A percentile compares a stretch with the other conserved stretches of the same genome.
Conservation (phyloP, 1,284 basidiomycete species). For the Ceratobasidium sp. region DNA sequence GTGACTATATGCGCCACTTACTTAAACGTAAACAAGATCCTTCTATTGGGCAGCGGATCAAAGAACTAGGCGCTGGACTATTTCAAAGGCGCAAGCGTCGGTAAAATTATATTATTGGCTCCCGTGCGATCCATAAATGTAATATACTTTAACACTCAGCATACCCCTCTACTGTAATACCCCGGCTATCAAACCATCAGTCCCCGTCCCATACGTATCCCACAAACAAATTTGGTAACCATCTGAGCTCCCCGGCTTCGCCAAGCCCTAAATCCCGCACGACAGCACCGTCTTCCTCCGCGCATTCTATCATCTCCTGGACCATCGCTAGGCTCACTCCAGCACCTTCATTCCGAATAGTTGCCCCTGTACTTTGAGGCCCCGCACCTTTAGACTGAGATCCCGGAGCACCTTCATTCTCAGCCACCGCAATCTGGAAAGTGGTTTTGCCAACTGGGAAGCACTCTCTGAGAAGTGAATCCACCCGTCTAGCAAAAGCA, state of each 20-base stretch:
- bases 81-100: background rate
- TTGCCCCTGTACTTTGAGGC: slow-evolving; percentile 57
- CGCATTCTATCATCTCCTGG: slow-evolving; percentile 72
- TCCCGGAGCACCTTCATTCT: slow-evolving; percentile 47
- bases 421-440: slow-evolving; percentile 47
- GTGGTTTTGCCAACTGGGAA: slow-evolving; percentile 56
- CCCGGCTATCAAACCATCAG: slow-evolving; percentile 5
- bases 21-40: background rate
- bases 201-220: slow-evolving; percentile 71
- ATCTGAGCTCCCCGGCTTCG: slow-evolving; percentile 59
- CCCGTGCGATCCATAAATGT: background rate
- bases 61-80: background rate
- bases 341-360: slow-evolving; percentile 52
- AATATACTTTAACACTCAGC: background rate
- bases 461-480: slow-evolving; percentile 56
- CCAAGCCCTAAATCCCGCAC: slow-evolving; percentile 72
- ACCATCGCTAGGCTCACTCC: slow-evolving; percentile 71
- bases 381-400: slow-evolving; percentile 50
- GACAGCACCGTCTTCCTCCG: slow-evolving; percentile 69
- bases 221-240: slow-evolving; percentile 72
- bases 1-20: slow-evolving; percentile 6
- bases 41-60: background rate
- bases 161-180: background rate
- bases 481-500: slow-evolving; percentile 69
- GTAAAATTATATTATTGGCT: background rate